Conservation (phyloP, 306 rosid species). For the Cucumis cinereus region DNA sequence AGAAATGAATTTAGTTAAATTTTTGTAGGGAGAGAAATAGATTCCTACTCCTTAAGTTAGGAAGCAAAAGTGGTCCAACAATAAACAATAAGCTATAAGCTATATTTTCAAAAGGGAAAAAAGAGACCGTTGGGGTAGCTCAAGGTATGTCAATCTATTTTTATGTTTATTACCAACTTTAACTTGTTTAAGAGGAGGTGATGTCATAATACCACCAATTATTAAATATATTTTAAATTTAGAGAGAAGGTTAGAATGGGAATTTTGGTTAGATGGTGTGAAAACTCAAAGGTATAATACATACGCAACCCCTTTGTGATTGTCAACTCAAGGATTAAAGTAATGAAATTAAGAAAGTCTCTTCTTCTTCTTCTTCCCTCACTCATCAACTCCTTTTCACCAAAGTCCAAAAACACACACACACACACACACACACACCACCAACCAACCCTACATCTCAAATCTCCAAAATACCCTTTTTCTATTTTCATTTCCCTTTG, state of each 20-base stretch:
- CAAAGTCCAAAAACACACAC: background rate
- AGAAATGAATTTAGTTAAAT: too few species aligned
- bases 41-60: too few species aligned
- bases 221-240: too few species aligned
- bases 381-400: background rate
- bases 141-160: background rate
- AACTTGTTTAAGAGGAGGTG: background rate
- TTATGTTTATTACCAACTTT: background rate
- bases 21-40: too few species aligned
- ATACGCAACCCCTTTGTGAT: background rate
- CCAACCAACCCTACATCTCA: background rate
- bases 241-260: background rate
- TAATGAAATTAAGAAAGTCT: background rate
- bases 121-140: background rate
- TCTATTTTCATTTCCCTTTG: too few species aligned
- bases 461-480: background rate
- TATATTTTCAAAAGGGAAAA: background rate
- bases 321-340: slow-evolving; percentile 5
- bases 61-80: background rate
- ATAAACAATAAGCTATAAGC: too few species aligned
- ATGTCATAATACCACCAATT: background rate
- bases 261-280: background rate
- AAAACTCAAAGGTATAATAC: background rate
- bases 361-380: background rate
- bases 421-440: background rate